Evolutionary conservation across 2,329 filamentous ascomycete genomes (phyloP).

Genomic region (Calonectria honghensis): DNA sequence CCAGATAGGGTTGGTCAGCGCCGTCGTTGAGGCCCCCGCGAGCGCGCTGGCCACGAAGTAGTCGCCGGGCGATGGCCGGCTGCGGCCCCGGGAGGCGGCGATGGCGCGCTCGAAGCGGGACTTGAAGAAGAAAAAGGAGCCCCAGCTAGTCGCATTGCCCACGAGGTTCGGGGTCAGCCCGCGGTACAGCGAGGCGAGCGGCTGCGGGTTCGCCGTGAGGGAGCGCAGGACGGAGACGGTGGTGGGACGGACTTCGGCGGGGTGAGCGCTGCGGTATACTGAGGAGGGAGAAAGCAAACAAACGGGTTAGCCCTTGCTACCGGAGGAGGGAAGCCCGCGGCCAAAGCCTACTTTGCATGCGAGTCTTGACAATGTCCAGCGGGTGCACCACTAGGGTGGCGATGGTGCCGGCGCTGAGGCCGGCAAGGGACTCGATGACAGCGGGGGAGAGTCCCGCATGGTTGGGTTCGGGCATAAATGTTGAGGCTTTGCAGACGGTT

Average conservation of each 20-base stretch:
- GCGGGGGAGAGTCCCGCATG: constrained; percentile 82
- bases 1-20: constrained; percentile 96
- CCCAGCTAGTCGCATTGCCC: constrained; percentile 94
- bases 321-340: neutral
- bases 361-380: constrained; percentile 96
- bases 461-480: constrained; percentile 68
- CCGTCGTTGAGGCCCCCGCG: constrained; percentile 83
- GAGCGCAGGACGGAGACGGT: constrained; percentile 72
- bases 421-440: constrained; percentile 90
- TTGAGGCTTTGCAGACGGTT: constrained; percentile 22
- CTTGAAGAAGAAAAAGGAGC: constrained; percentile 91
- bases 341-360: constrained; percentile 84
- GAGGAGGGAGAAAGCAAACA: neutral
- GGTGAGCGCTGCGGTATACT: constrained; percentile 71
- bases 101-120: constrained; percentile 71
- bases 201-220: constrained; percentile 70
- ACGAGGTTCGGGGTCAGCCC: constrained; percentile 93
- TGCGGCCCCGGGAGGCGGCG: constrained; percentile 50
- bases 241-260: constrained; percentile 64
- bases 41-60: constrained; percentile 87
- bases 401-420: constrained; percentile 90
- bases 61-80: constrained; percentile 73
- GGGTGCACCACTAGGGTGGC: constrained; percentile 93
- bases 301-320: constrained; percentile 31
- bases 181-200: constrained; percentile 85